Evolutionary conservation across 495 filamentous ascomycete species (phyloP), one percentile per base, ranked within the genome.

Genomic region (Penicillium roqueforti): DNA sequence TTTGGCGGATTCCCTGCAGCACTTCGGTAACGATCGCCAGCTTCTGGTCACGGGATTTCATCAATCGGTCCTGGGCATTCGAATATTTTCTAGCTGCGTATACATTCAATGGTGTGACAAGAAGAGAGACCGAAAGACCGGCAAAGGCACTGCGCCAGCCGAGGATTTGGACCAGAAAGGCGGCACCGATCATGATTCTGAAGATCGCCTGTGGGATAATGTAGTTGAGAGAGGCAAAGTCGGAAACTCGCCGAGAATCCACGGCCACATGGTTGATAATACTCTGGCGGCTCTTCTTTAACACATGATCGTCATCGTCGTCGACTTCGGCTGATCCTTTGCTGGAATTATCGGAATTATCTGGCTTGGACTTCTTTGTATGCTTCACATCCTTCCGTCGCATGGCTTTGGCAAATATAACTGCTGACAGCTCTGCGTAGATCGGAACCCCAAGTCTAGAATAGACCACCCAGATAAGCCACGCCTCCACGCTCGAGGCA

Each of bases 241-340:
- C 85, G 0, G 86, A 78, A 38, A 95, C 77, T 6, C 90, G 81
- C 52, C 83, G 83, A 3, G 82, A 78, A 69, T 95, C 90, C 7
- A 95, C 84, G 6, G 86, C 86, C 20, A 91, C 83, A 34, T 92
- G 73, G 60, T 95, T 95, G 47, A 92, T 83, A 11, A 83, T 87
- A 51, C 84, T 86, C 67, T 92, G 89, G 48, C 87, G 86, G 61
- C 77, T 77, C 54, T 83, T 86, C 42, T 86, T 80, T 3, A 78
- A 57, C 7, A 80, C 76, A 29, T 84, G 83, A 4, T 81, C 78
- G 13, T 75, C 72, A 14, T 75, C 73, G 5, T 72, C 71, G 1
- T 74, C 73, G 5, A 69, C 74, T 4, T 68, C 62, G 2, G 44
- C 66, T 55, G 59, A 60, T 47, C 29, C 52, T 14, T 66, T 61